Conservation (phyloP, 306 rosid species). For the Acacia crassicarpa region DNA sequence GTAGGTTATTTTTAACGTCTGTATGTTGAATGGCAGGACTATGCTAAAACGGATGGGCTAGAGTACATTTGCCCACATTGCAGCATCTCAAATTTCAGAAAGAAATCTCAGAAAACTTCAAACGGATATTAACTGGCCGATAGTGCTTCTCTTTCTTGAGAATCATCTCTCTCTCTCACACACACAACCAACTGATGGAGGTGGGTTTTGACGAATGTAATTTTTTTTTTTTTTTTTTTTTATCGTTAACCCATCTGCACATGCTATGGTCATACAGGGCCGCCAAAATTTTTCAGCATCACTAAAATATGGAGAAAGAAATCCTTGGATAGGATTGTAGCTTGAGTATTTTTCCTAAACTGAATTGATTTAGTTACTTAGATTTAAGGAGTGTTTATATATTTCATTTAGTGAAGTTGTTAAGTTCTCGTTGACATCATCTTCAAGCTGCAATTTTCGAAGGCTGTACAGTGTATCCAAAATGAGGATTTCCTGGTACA, state of each 20-base stretch:
- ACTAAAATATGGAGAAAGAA: conserved; percentile 8
- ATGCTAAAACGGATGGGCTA: conserved; percentile 95
- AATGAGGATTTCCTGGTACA: background rate
- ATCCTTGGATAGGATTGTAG: conserved; percentile 14
- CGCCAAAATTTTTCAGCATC: conserved; percentile 11
- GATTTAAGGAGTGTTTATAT: background rate
- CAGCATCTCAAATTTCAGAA: conserved; percentile 76
- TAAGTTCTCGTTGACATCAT: background rate
- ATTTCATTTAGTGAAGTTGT: conserved; percentile 3
- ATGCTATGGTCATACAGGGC: conserved; percentile 22
- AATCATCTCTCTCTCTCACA: background rate
- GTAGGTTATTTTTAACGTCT: background rate
- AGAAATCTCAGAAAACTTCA: conserved; percentile 73
- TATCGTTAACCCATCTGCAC: conserved; percentile 14
- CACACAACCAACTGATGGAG: background rate
- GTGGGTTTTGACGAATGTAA: conserved; percentile 32
- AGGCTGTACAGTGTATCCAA: background rate
- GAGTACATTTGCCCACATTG: conserved; percentile 96
- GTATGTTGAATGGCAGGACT: conserved; percentile 61
- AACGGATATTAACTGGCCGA: conserved; percentile 54
- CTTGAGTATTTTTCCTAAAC: conserved; percentile 12
- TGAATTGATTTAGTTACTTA: conserved; percentile 1
- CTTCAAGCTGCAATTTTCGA: background rate
- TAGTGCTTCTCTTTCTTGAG: background rate
- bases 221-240: conserved; percentile 11